phyloP scores from a whole-genome alignment of 2,329 filamentous ascomycete species.

The Fusarium sp. region DNA sequence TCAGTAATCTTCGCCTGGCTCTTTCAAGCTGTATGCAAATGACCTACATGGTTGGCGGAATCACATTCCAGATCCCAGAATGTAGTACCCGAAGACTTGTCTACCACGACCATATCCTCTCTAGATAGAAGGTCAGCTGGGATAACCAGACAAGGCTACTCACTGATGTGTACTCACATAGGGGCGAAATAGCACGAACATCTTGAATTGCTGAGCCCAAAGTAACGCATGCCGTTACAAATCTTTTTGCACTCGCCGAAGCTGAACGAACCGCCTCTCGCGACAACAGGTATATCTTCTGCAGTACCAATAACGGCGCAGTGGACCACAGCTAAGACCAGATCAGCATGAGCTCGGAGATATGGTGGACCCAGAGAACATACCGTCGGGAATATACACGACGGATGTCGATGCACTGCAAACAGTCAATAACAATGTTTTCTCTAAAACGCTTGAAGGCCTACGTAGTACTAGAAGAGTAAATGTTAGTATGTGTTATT shows the following conservation, averaged over 20 bases:
- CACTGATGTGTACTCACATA: not conserved
- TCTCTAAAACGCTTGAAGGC: fast-evolving
- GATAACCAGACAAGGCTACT: not conserved
- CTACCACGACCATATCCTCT: not conserved
- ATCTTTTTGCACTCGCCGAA: not conserved
- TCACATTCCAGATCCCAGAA: not conserved
- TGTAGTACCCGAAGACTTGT: not conserved
- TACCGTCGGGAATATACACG: not conserved
- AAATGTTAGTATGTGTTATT: not conserved
- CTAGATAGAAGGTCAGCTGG: not conserved
- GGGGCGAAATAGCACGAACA: not conserved
- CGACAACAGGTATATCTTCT: not conserved
- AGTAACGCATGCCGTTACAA: not conserved
- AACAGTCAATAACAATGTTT: not conserved
- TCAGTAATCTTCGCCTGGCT: fast-evolving
- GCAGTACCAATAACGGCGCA: not conserved
- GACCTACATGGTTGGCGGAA: not conserved
- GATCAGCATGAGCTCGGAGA: fast-evolving
- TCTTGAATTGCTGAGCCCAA: not conserved
- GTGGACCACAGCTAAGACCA: not conserved
- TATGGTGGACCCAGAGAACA: fast-evolving
- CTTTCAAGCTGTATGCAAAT: too few species aligned
- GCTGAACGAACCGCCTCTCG: not conserved
- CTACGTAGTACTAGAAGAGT: not conserved
- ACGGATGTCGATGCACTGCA: not conserved